phyloP scores from a whole-genome alignment of 176 grass and related monocot species.

The Avena insularis region DNA sequence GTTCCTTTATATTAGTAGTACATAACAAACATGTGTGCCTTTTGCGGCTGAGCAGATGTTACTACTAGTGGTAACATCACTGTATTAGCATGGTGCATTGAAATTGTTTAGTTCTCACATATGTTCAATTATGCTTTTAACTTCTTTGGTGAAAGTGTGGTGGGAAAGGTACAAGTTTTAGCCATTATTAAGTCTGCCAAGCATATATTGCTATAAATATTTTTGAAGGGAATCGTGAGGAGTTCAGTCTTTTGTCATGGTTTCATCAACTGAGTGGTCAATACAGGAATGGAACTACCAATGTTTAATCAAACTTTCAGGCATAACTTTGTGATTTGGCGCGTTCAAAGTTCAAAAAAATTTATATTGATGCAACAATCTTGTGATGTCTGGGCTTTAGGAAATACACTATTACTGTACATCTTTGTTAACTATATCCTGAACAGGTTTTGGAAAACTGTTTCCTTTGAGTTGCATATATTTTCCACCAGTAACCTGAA shows the following conservation, averaged over 20 bases:
- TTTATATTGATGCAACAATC: not conserved
- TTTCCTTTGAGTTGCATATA: not conserved
- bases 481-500: not conserved
- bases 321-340: not conserved
- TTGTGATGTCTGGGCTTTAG: not conserved
- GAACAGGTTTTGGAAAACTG: not conserved
- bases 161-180: not conserved
- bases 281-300: not conserved
- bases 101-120: not conserved
- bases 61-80: not conserved
- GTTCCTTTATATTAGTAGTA: not conserved
- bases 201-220: not conserved
- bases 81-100: not conserved
- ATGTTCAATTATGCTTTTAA: not conserved
- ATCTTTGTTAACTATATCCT: not conserved
- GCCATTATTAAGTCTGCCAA: not conserved
- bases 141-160: slow-evolving; percentile 1
- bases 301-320: not conserved
- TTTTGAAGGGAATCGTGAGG: not conserved
- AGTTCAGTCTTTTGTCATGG: not conserved
- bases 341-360: not conserved
- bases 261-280: not conserved
- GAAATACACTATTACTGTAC: not conserved
- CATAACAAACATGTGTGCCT: not conserved
- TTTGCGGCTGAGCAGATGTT: not conserved